Conservation (phyloP, 1,284 basidiomycete species). For the Xanthoconium separans region DNA sequence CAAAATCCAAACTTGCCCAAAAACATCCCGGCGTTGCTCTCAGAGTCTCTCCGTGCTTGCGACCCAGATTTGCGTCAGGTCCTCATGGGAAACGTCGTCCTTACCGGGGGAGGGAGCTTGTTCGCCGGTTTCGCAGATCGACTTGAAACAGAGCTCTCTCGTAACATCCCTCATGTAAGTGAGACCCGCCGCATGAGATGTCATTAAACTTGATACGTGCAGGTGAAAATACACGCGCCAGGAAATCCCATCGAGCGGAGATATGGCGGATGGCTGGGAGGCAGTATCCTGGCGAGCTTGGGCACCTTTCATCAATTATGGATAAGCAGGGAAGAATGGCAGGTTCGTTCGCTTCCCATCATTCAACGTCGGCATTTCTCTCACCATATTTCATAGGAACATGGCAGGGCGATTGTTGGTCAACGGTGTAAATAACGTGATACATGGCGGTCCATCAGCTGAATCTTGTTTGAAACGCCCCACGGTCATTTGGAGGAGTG, state of each 20-base stretch:
- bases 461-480: background rate
- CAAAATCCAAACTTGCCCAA: slow-evolving; percentile 70
- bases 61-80: slow-evolving; percentile 92
- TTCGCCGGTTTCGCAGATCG: slow-evolving; percentile 88
- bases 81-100: slow-evolving; percentile 90
- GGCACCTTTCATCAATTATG: slow-evolving; percentile 97
- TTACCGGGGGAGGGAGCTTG: slow-evolving; percentile 89
- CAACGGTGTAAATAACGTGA: slow-evolving; percentile 70
- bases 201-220: slow-evolving; percentile 10
- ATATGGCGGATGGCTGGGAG: slow-evolving; percentile 92
- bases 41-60: slow-evolving; percentile 78
- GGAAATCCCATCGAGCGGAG: slow-evolving; percentile 86
- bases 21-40: slow-evolving; percentile 77
- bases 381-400: slow-evolving; percentile 50
- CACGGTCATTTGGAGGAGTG: background rate
- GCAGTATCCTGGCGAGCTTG: slow-evolving; percentile 88
- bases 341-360: slow-evolving; percentile 48
- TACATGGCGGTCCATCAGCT: slow-evolving; percentile 1
- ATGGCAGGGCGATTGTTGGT: slow-evolving; percentile 72
- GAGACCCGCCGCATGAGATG: background rate
- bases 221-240: slow-evolving; percentile 87
- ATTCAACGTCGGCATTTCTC: background rate
- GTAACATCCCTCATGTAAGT: slow-evolving; percentile 79
- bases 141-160: slow-evolving; percentile 75
- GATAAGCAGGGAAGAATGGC: slow-evolving; percentile 92